These are phyloP conservation scores for Lentinus tigrinus DNA, from an alignment of 768 basidiomycete species.

Conservation along the genomic window DNA sequence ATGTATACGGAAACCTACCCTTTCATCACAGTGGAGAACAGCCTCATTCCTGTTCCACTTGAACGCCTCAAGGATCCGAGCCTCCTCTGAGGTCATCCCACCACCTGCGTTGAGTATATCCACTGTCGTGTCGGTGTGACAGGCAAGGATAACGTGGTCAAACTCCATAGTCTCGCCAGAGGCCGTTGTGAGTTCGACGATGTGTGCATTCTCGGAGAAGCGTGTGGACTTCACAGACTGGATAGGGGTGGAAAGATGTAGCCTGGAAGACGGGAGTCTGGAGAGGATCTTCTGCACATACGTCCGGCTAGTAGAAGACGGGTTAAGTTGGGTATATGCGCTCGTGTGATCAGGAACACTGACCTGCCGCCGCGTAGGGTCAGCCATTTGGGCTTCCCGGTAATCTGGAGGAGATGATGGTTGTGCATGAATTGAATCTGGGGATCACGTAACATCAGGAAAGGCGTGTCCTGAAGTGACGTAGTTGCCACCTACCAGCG, in stretches of 20 bases:
- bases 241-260: conserved; percentile 64
- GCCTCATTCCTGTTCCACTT: conserved; percentile 69
- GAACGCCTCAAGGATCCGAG: conserved; percentile 54
- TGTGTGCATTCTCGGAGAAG: conserved; percentile 1
- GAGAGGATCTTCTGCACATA: conserved; percentile 66
- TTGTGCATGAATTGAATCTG: conserved; percentile 73
- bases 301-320: conserved; percentile 40
- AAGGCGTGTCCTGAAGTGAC: neutral
- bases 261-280: conserved; percentile 46
- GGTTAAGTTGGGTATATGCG: too few species aligned
- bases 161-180: conserved; percentile 44
- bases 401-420: conserved; percentile 71
- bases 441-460: neutral
- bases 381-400: conserved; percentile 69
- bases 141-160: conserved; percentile 74
- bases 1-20: conserved; percentile 37
- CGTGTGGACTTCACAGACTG: conserved; percentile 30
- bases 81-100: conserved; percentile 51
- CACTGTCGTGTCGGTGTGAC: conserved; percentile 67
- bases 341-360: conserved; percentile 6
- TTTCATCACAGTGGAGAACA: conserved; percentile 62
- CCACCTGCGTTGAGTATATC: conserved; percentile 49
- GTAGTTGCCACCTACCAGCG: conserved; percentile 41
- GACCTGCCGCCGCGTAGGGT: conserved; percentile 75
- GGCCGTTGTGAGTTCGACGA: conserved; percentile 46